These are phyloP conservation scores for Nepenthes mirabilis DNA, from an alignment of 148 eudicot genomes.

Conservation along the genomic window DNA sequence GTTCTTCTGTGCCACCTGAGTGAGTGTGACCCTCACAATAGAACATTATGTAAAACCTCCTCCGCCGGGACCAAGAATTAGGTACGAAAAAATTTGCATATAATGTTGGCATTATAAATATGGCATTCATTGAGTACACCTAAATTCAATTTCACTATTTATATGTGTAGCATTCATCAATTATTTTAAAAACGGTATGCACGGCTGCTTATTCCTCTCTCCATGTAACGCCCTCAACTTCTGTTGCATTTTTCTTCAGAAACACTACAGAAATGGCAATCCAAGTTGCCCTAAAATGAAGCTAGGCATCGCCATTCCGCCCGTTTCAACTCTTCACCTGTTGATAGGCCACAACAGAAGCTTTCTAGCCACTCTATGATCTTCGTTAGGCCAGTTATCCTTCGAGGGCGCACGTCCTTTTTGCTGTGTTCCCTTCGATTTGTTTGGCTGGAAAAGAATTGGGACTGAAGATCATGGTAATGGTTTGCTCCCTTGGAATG, in stretches of 20 bases:
- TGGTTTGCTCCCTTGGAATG: constrained; percentile 21
- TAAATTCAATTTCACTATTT: too few relatives aligned
- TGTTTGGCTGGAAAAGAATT: constrained; percentile 8
- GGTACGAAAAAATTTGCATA: too few relatives aligned
- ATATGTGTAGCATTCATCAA: too few relatives aligned
- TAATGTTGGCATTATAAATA: too few relatives aligned
- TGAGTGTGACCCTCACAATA: too few relatives aligned
- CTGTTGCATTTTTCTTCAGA: constrained; percentile 26
- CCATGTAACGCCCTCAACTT: constrained; percentile 18
- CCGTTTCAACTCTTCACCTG: constrained; percentile 13
- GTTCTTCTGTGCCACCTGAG: too few relatives aligned
- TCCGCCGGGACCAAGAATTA: too few relatives aligned
- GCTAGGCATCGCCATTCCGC: constrained; percentile 10
- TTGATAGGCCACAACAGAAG: constrained; percentile 5
- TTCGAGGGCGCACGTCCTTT: constrained; percentile 20
- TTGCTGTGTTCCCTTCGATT: constrained; percentile 18
- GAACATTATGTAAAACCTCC: too few relatives aligned
- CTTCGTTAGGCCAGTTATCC: constrained; percentile 19
- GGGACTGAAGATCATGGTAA: constrained; percentile 20
- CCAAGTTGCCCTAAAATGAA: constrained; percentile 13
- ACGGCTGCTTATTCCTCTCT: constrained; percentile 19
- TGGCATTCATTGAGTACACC: too few relatives aligned
- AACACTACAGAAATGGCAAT: constrained; percentile 16
- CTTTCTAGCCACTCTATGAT: constrained; percentile 7
- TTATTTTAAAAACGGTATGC: too few relatives aligned